Base-by-base conservation (phyloP, 495 filamentous ascomycete genomes). In the Amphirosellinia nigrospora region DNA sequence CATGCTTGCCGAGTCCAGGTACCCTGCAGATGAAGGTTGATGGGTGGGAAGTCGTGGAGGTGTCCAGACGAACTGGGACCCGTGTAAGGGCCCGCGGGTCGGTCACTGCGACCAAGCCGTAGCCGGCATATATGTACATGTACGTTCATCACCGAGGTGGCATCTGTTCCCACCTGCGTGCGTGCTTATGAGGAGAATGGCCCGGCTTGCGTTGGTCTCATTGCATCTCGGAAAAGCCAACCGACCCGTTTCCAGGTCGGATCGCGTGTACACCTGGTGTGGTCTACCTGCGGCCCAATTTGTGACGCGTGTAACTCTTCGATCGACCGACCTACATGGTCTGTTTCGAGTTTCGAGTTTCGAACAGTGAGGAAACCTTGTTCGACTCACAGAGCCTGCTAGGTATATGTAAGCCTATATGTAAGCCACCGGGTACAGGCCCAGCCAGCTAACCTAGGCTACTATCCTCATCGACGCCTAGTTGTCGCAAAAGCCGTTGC, bases 221-320 rank as follows among this genome's bases (percentile, higher is more conserved):
- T 64, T 62, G 60, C 60, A 64, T 70, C 60, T 70, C 68, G 68
- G 68, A 64, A 70, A 64, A 11, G 34, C 11, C 48, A 70, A 58
- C 68, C 68, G 68, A 70, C 60, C 60, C 50, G 68, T 53, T 58
- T 62, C n/a, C 39, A 67, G 48, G 38, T 55, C 58, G 68, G 46
- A 61, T 50, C 58, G 58, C 30, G 38, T 50, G 66, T 21, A 39
- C 53, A 26, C 41, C 34, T 26, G 15, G 43, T 19, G 32, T 39
- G 38, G 32, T n/a, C 9, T 62, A 43, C 10, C 48, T 70, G 68
- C 66, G 66, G 34, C 32, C 66, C 10, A 39, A 64, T 70, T 60
- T 53, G 36, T 38, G 28, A 62, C 60, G 66, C 58, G 58, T 45
- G 66, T 62, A 60, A 69, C 48, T 60, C 64, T 26, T 28, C 48